Percentiles rank a stretch among this genome's conserved stretches.
Evolutionary conservation across 176 grass and related monocot genomes (phyloP).

Genomic region (Oryza meyeriana): DNA sequence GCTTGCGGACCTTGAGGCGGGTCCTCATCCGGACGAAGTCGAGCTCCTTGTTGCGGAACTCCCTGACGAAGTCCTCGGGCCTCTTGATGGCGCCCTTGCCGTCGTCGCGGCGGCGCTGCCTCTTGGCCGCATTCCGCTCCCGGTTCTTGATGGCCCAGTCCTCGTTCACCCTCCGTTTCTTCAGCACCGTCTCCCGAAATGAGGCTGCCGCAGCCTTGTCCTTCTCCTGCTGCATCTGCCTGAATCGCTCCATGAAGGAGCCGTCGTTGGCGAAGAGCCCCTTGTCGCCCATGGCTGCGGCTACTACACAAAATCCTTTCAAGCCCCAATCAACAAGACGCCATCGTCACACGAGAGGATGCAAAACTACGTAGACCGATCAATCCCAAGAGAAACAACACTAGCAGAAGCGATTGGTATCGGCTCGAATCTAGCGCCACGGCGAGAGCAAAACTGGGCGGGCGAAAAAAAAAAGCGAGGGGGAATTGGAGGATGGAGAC

Average conservation of each 20-base stretch:
- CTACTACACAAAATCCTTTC: constrained; percentile 24
- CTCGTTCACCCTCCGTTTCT: constrained; percentile 82
- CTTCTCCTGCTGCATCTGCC: constrained; percentile 84
- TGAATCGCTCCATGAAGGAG: constrained; percentile 95
- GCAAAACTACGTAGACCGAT: neutral
- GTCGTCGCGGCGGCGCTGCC: constrained; percentile 33
- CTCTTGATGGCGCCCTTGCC: constrained; percentile 57
- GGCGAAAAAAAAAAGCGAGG: neutral
- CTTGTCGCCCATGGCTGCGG: constrained; percentile 43
- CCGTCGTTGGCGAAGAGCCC: constrained; percentile 91
- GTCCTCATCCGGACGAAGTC: constrained; percentile 67
- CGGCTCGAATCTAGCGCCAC: neutral
- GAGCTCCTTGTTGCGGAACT: constrained; percentile 84
- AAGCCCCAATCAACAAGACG: constrained; percentile 37
- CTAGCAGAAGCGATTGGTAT: neutral
- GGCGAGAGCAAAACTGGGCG: neutral
- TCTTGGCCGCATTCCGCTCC: constrained; percentile 48
- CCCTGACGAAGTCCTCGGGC: constrained; percentile 84
- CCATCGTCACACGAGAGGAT: constrained; percentile 5
- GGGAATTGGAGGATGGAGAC: neutral
- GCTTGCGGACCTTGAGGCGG: constrained; percentile 62
- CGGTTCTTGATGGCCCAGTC: constrained; percentile 80
- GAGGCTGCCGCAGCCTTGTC: neutral
- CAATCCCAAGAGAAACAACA: neutral
- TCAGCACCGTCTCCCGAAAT: constrained; percentile 68